A percentile compares a stretch with the other conserved stretches of the same genome.
Conservation (phyloP, 2,329 filamentous ascomycete species). For the Fusarium buharicum region DNA sequence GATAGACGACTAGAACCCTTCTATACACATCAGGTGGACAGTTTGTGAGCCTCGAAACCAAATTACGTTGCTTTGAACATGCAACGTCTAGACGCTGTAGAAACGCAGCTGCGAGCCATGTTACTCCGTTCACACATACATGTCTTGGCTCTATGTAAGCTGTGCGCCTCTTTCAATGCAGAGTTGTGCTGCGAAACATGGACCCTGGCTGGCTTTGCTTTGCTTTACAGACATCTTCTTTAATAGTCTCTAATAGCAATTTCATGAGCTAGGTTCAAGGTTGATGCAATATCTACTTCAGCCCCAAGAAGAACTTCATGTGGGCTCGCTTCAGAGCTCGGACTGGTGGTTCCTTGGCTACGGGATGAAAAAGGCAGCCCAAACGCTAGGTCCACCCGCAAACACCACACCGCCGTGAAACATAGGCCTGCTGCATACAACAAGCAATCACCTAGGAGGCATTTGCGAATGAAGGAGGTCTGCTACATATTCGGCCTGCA, state of each 20-base stretch:
- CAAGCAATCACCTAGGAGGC: conserved; percentile 9
- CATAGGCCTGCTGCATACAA: conserved; percentile 1
- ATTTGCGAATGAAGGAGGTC: conserved; percentile 3
- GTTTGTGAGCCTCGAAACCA: conserved; percentile 18
- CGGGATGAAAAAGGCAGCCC: conserved; percentile 4
- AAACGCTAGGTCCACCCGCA: conserved; percentile 10
- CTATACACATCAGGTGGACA: conserved; percentile 5
- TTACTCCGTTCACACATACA: conserved; percentile 16
- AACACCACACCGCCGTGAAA: conserved; percentile 33
- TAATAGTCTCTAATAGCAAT: not conserved
- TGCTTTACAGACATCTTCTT: not conserved
- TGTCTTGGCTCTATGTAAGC: conserved; percentile 8
- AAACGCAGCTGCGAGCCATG: conserved; percentile 26
- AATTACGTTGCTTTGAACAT: conserved; percentile 25
- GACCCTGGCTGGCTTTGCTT: not conserved
- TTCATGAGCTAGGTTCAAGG: not conserved
- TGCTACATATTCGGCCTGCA: conserved; percentile 6
- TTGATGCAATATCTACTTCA: conserved; percentile 5
- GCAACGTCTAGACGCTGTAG: conserved; percentile 22
- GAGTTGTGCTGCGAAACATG: not conserved
- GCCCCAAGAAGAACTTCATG: conserved; percentile 12
- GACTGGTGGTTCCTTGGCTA: conserved; percentile 24
- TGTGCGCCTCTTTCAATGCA: conserved; percentile 16
- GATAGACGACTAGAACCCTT: conserved; percentile 4
- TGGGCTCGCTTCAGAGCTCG: conserved; percentile 17